Evolutionary conservation across 805 yeast species (phyloP), one percentile per base, ranked within the genome.

Genomic region (Cyberlindnera euphorbiiphila): DNA sequence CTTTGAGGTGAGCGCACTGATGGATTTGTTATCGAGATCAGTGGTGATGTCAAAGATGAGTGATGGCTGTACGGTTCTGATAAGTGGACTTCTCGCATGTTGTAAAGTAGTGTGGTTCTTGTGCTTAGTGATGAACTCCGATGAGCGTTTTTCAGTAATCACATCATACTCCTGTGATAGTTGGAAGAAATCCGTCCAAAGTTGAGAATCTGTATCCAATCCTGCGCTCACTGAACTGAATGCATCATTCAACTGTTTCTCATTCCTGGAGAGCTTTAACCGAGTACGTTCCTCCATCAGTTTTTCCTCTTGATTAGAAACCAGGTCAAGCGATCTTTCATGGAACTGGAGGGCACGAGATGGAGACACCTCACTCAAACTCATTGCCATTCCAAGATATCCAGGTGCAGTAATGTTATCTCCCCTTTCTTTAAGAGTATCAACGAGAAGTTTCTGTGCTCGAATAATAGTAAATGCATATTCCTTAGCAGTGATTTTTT

Each of bases 21-120:
- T 23, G 17, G 53, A 47, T 22, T 34, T 47, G 32, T 50, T 43
- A 28, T 46, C 51, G 9, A 51, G 25, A 7, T 39, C 29, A 4
- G 18, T 10, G 1, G 36, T 21, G 11, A 8, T n/a, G 9, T 12
- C 20, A 13, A 16, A 39, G 22, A 21, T 29, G 9, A 36, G 19
- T 21, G 25, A 23, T 5, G 30, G 31, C 6, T 30, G 27, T 3
- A 32, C 16, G 4, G 39, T 25, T 3, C 32, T 22, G n/a, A 39
- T 10, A 5, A 39, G 5, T 15, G 34, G 34, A 13, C 28, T 21
- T 14, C 34, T 17, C 3, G 43, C 19, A 20, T 31, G 35, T 13
- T 31, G 29, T 12, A 32, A 14, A 1, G 29, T 32, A 8, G 32
- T 34, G 24, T 18, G 17, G 29, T 25, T 21, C 24, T 29, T 39